Base-by-base conservation (phyloP, 495 filamentous ascomycete species). In the Friedmanniomyces endolithicus region DNA sequence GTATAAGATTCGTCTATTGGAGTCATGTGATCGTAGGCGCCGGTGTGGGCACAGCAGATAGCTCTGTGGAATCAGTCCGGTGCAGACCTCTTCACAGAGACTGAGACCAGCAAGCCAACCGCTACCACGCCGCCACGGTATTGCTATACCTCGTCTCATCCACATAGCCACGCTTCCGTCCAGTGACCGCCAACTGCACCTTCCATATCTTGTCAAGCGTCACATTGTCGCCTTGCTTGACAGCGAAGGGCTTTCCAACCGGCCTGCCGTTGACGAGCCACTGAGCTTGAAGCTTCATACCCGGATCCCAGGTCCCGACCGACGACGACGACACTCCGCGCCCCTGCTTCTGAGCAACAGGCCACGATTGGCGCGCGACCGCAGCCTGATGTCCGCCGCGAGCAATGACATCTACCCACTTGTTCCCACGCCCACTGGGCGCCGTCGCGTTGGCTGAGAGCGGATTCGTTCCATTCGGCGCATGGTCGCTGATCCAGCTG, bases 241-340 rank as follows among this genome's bases (percentile, higher is more conserved):
- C 56, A 1, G 6, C 23, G 29, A 63, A 59, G 12, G 56, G 25
- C 33, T 52, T 55, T 1, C 45, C 56, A 1, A 14, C 34, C 16
- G 37, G 34, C 25, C 44, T 49, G 14, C 52, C 56, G 45, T 59
- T 44, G 22, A 63, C 45, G 11, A 53, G 1, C 60, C 60, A 63
- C 33, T 63, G 60, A 8, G 60, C 60, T 41, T 55, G 41, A 9
- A 63, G 51, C 46, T 29, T 43, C 6, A 63, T 51, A n/a, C 60
- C 60, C 1, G 60, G 60, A 46, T 63, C 60, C 56, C 56, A 63
- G 1, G 45, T 29, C 17, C 60, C 60, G 1, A 59, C 60, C 25
- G 16, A 37, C 1, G 45, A 37, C 1, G 45, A 55, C 44, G 34
- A 33, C 34, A 31, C 51, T 11, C 1, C 11, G 4, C 49, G 2